Base-by-base conservation (phyloP, 352 stramenopile species). In the Globisporangium iwayamae region DNA sequence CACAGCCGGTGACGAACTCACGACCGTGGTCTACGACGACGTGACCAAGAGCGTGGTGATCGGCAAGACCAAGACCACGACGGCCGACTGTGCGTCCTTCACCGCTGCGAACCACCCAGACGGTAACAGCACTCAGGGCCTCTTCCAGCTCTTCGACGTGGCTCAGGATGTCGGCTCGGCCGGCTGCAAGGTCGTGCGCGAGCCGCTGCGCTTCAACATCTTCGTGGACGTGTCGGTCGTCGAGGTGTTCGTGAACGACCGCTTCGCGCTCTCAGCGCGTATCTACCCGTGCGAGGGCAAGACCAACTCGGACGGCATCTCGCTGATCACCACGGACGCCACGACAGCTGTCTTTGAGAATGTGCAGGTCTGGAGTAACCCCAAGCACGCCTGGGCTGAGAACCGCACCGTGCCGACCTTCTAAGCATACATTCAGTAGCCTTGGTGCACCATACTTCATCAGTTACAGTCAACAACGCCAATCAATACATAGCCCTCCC, bases 181-280 rank as follows among this genome's bases (percentile, higher is more conserved):
- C 9, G 63, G 70, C 54, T 89, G 78, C 60, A 65, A 74, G 51
- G 59, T 72, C 16, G 63, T 58, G 28, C 73, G 71, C 25, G 80
- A 89, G 68, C 79, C 67, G 56, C 66, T 89, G 50, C 73, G 56
- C 32, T 86, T 90, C 69, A 76, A 73, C 66, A 63, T 90, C 50
- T 90, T 85, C 60, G 81, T 87, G 41, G 81, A 90, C 65, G 81
- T 90, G 48, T 87, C 81, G n/a, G 79, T 73, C 32, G 70, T 87
- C 20, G 81, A 90, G 53, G 81, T 90, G 63, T 88, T 90, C 45
- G 77, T 90, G 62, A 90, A 90, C 71, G 78, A 71, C 64, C 78
- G 81, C 63, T 87, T 90, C 55, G 59, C 76, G 20, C 70, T 90
- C 30, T 90, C 81, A 45, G 74, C 79, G 62, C 81, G 81, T 34